These are phyloP conservation scores for Penicillium sp. DNA, from an alignment of 2,329 filamentous ascomycete species.

Conservation along the genomic window DNA sequence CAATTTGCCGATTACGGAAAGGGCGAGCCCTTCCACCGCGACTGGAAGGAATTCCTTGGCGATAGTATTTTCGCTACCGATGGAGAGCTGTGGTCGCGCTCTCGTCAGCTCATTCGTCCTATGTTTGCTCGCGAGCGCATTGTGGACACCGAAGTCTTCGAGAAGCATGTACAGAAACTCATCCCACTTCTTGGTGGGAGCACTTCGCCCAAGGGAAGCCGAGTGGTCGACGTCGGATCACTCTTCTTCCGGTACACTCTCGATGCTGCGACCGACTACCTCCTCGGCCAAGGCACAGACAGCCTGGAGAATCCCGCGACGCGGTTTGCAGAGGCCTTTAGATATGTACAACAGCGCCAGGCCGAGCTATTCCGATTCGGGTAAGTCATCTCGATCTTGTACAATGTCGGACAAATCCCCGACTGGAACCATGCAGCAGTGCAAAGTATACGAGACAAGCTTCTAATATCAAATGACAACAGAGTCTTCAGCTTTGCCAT, in stretches of 20 bases:
- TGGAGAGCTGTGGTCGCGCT: conserved; percentile 76
- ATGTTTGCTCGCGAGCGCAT: conserved; percentile 87
- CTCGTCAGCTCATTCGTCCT: conserved; percentile 81
- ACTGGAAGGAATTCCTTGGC: conserved; percentile 82
- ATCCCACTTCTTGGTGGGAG: conserved; percentile 67
- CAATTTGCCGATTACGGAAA: conserved; percentile 89
- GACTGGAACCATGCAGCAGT: conserved; percentile 1
- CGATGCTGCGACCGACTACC: conserved; percentile 83
- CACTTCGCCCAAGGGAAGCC: conserved; percentile 31
- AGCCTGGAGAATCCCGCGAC: conserved; percentile 64
- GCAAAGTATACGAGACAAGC: background rate
- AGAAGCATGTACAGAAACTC: conserved; percentile 75
- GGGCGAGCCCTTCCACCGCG: conserved; percentile 69
- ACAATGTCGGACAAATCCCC: background rate
- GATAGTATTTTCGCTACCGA: conserved; percentile 85
- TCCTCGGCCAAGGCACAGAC: conserved; percentile 76
- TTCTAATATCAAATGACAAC: background rate
- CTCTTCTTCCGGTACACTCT: conserved; percentile 83
- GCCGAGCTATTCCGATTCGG: conserved; percentile 68
- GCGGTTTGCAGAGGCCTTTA: conserved; percentile 80
- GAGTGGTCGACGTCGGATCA: conserved; percentile 71
- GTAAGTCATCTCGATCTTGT: conserved; percentile 37
- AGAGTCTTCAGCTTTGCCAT: conserved; percentile 66
- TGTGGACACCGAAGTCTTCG: conserved; percentile 81
- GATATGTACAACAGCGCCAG: conserved; percentile 76